Base-by-base conservation (phyloP, 2,329 filamentous ascomycete genomes). In the Aspergillus sp. region DNA sequence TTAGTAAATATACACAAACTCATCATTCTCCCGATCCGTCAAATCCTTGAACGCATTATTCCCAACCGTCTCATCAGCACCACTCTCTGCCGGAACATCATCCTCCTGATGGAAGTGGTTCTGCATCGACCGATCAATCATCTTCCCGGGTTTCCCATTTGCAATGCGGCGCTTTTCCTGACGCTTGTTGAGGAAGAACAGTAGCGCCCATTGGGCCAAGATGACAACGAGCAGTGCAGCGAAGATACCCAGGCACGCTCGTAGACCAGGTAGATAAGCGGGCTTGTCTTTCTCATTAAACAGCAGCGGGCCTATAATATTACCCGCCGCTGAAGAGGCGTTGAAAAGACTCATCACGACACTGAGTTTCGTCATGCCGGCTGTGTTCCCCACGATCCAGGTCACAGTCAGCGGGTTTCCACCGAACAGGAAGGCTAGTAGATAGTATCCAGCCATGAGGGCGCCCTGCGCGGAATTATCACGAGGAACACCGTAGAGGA, bases 351-450 rank as follows among this genome's bases (percentile, higher is more conserved):
- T 84, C 80, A 88, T 86, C 40, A 86, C 80, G 49, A 84, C 78
- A 0, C 85, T 85, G 66, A 87, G 87, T 72, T 90, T 89, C 3
- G 87, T 89, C 15, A 82, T 84, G 6, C 87, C 88, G 0, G 80
- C 87, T 0, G 86, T 89, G 69, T 90, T 90, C 7, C 82, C 85
- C 6, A 89, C 81, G 57, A 89, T 86, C 87, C 87, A 90, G 0
- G 84, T 81, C 0, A 89, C 83, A 25, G 88, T 82, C 9, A 90
- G 75, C 0, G 87, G 87, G 64, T 87, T 88, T 1, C 82, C 84
- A 1, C 85, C 85, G 60, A 86, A 90, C 8, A 89, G 74, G 69
- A 89, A 89, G 0, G 85, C 83, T 0, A 89, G 79, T 2, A 89
- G 76, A 63, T 89, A 89, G 70, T 89, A 89, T 0, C 82, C 86